Conservation (phyloP, 352 stramenopile species). For the Pythium apleroticum region DNA sequence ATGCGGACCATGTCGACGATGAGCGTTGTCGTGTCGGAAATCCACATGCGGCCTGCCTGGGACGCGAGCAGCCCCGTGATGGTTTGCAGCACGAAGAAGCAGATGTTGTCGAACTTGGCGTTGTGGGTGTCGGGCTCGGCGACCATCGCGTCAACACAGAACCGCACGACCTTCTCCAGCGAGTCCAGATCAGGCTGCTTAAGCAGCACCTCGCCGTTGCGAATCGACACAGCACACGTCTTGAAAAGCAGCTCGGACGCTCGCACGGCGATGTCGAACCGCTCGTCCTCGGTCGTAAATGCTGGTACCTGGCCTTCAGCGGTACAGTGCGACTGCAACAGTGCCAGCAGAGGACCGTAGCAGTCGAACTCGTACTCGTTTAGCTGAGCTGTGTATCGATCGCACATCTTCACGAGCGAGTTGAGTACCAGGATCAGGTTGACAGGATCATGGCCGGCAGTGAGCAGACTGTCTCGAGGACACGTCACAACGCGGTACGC, state of each 20-base stretch:
- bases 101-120: slow-evolving; percentile 43
- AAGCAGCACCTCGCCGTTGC: slow-evolving; percentile 60
- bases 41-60: slow-evolving; percentile 54
- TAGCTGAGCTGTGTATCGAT: slow-evolving; percentile 55
- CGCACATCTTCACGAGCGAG: slow-evolving; percentile 66
- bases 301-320: slow-evolving; percentile 37
- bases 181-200: slow-evolving; percentile 40
- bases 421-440: slow-evolving; percentile 70
- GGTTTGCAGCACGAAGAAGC: slow-evolving; percentile 69
- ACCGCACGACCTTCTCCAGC: slow-evolving; percentile 70
- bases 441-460: slow-evolving; percentile 63
- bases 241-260: slow-evolving; percentile 68
- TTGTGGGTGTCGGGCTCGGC: slow-evolving; percentile 33
- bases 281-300: slow-evolving; percentile 46
- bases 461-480: slow-evolving; percentile 65
- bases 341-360: slow-evolving; percentile 59
- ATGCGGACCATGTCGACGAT: slow-evolving; percentile 70
- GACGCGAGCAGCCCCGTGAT: slow-evolving; percentile 66
- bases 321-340: slow-evolving; percentile 65
- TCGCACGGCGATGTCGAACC: slow-evolving; percentile 56
- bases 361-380: slow-evolving; percentile 61
- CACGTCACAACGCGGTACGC: slow-evolving; percentile 70
- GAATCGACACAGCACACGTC: slow-evolving; percentile 57
- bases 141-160: slow-evolving; percentile 62
- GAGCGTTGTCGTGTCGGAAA: slow-evolving; percentile 56